Conservation (phyloP, 2,329 filamentous ascomycete species). For the Xylariales sp. region DNA sequence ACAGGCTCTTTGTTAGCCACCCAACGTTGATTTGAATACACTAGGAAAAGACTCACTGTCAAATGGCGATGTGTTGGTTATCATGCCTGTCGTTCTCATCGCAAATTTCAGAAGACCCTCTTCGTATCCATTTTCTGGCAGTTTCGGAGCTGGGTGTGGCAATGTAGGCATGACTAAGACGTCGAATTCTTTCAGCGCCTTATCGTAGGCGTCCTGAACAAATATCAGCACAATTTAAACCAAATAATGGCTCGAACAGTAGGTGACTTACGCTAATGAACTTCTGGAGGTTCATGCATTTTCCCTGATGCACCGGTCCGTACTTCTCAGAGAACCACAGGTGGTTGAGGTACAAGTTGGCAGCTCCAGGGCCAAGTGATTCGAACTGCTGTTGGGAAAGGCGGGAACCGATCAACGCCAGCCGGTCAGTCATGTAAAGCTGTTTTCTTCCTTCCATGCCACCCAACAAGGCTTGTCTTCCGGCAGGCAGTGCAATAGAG, state of each 20-base stretch:
- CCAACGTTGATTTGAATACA: neutral
- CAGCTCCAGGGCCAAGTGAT: slow-evolving; percentile 18
- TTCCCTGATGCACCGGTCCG: slow-evolving; percentile 16
- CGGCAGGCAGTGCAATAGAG: slow-evolving; percentile 4
- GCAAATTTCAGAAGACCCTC: neutral
- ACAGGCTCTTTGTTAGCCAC: neutral
- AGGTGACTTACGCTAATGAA: slow-evolving; percentile 13
- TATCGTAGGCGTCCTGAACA: slow-evolving; percentile 19
- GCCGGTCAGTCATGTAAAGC: slow-evolving; percentile 4
- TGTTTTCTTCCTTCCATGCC: neutral
- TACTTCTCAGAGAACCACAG: slow-evolving; percentile 19
- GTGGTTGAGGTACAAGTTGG: slow-evolving; percentile 17
- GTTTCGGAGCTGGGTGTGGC: slow-evolving; percentile 10
- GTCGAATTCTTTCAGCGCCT: slow-evolving; percentile 16
- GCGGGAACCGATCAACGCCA: neutral
- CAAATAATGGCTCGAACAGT: neutral
- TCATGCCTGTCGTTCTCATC: slow-evolving; percentile 1
- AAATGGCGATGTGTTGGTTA: neutral
- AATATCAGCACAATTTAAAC: slow-evolving; percentile 5
- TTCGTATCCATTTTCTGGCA: neutral
- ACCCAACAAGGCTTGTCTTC: slow-evolving; percentile 2
- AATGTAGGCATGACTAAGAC: slow-evolving; percentile 24
- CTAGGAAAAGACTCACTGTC: neutral
- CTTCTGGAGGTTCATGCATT: slow-evolving; percentile 17
- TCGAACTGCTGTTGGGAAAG: slow-evolving; percentile 21